phyloP scores from a whole-genome alignment of 176 grass and related monocot genomes.

The Neostapfia colusana region DNA sequence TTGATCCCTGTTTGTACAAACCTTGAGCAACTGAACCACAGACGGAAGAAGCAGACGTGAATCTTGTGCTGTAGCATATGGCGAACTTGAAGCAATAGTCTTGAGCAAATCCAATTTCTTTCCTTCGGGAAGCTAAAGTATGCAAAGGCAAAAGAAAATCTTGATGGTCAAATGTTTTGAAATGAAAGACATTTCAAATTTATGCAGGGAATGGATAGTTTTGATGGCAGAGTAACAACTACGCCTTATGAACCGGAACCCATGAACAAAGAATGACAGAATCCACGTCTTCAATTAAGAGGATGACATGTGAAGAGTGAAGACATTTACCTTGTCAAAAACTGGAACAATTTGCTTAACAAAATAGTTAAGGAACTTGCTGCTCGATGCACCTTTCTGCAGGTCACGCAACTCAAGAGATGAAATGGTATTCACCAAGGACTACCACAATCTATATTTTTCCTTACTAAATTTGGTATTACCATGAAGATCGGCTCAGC shows the following conservation, averaged over 20 bases:
- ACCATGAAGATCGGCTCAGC: conserved; percentile 94
- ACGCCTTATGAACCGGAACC: background rate
- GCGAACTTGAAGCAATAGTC: conserved; percentile 86
- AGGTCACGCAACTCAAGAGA: conserved; percentile 37
- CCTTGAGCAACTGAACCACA: conserved; percentile 79
- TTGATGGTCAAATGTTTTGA: conserved; percentile 5
- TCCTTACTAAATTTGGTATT: conserved; percentile 30
- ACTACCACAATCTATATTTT: background rate
- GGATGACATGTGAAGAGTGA: conserved; percentile 37
- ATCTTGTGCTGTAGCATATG: conserved; percentile 84
- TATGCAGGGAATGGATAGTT: conserved; percentile 3
- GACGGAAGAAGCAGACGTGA: conserved; percentile 95
- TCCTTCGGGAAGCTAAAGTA: conserved; percentile 78
- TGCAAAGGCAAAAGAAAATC: conserved; percentile 14
- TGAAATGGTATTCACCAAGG: conserved; percentile 20
- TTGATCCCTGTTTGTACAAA: conserved; percentile 23
- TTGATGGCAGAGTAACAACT: background rate
- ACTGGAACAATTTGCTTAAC: conserved; percentile 92
- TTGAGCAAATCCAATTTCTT: conserved; percentile 93
- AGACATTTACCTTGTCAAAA: conserved; percentile 82
- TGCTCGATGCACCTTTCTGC: conserved; percentile 91
- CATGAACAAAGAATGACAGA: background rate
- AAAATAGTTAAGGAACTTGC: conserved; percentile 93
- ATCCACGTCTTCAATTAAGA: background rate
- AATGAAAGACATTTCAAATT: background rate